A percentile compares a stretch with the other conserved stretches of the same genome.
Conservation (phyloP, 169 alveolate genomes). For the Eimeria brunetti region DNA sequence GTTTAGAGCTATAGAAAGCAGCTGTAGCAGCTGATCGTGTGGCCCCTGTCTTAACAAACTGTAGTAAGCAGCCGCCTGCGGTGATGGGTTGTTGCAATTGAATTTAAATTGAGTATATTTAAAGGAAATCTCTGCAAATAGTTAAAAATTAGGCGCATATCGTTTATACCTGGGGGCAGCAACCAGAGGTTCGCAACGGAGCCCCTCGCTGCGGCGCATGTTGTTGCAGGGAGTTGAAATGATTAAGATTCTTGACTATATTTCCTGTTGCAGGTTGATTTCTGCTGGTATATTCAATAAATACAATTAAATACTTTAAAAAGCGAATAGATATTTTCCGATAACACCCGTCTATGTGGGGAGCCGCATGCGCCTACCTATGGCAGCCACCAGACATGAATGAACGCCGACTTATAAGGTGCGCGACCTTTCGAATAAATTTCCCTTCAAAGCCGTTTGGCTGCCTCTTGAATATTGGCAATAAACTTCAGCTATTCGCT, state of each 20-base stretch:
- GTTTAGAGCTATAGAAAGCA: no score
- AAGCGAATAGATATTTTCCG: background rate
- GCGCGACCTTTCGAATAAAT: slow-evolving; percentile 12
- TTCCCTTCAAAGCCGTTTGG: background rate
- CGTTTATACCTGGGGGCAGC: background rate
- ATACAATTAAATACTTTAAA: background rate
- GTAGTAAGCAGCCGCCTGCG: no score
- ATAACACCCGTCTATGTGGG: slow-evolving; percentile 12
- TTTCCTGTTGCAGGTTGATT: background rate
- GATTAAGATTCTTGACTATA: background rate
- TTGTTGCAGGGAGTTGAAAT: background rate
- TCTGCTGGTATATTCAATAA: background rate
- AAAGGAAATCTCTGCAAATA: background rate
- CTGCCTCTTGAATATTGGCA: slow-evolving; percentile 28
- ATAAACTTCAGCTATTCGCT: background rate
- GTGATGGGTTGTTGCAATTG: no score
- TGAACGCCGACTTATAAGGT: slow-evolving; percentile 40
- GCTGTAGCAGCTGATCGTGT: no score
- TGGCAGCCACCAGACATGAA: slow-evolving; percentile 51
- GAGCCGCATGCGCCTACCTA: slow-evolving; percentile 53
- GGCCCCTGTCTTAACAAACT: no score
- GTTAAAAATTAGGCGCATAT: background rate
- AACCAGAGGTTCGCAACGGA: background rate
- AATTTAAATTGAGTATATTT: no score
- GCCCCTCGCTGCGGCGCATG: slow-evolving; percentile 2